phyloP scores from a whole-genome alignment of 345 rosid species.

The Atalantia buxifolia region DNA sequence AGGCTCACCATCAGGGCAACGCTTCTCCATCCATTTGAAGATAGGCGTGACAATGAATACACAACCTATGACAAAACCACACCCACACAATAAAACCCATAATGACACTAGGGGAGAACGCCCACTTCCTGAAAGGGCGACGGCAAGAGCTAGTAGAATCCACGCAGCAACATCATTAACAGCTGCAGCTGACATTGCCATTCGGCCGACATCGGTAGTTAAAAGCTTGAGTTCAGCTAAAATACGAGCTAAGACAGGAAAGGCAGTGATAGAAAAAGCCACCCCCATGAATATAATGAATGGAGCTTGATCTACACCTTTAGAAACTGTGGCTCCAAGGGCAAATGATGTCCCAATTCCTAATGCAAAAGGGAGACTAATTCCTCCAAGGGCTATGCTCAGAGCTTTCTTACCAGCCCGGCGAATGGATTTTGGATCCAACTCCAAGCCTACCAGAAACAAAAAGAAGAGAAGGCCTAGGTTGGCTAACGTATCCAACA shows the following conservation, averaged over 20 bases:
- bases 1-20: conserved; percentile 78
- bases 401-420: conserved; percentile 58
- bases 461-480: conserved; percentile 79
- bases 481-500: conserved; percentile 73
- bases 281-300: conserved; percentile 89
- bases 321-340: conserved; percentile 39
- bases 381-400: conserved; percentile 65
- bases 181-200: conserved; percentile 84
- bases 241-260: conserved; percentile 81
- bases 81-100: conserved; percentile 69
- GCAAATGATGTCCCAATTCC: conserved; percentile 64
- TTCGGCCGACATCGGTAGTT: conserved; percentile 70
- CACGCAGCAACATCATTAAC: conserved; percentile 79
- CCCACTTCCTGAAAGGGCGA: conserved; percentile 56
- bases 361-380: conserved; percentile 50
- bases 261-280: conserved; percentile 76
- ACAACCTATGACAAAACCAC: conserved; percentile 43
- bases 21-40: conserved; percentile 54
- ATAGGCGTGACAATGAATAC: conserved; percentile 35
- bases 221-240: conserved; percentile 82
- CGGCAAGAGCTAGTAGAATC: conserved; percentile 80
- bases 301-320: conserved; percentile 38
- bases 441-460: conserved; percentile 69
- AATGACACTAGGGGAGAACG: conserved; percentile 54
- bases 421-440: conserved; percentile 49